Base-by-base conservation (phyloP, 2,329 filamentous ascomycete species). In the Aureobasidium sp. region DNA sequence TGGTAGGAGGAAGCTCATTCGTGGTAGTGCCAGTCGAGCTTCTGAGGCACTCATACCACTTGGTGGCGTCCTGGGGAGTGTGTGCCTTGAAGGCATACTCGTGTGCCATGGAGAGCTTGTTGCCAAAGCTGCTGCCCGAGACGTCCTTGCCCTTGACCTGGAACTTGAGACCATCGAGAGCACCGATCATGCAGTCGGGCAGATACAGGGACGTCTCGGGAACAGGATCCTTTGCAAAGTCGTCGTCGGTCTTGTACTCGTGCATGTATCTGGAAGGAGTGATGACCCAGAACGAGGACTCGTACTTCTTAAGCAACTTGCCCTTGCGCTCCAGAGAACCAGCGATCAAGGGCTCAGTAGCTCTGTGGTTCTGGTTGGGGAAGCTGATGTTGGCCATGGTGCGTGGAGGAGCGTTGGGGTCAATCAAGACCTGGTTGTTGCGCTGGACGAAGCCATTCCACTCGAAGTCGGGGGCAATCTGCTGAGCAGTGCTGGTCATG, bases 141-240 rank as follows among this genome's bases (percentile, higher is more conserved):
- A 87, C 85, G 73, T 99, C 92, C 76, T 97, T 97, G 74, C 94
- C 94, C 79, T 96, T 96, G 74, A 99, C 82, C 70, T 86, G 90
- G 82, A 99, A 97, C 76, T 96, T 97, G 64, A 87, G 84, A 60
- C 89, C 91, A 67, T 81, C 86, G 34, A 85, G 75, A 26, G 79
- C 82, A 63, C 91, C 90, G 62, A 97, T 84, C 50, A 87, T 76
- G 68, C 93, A 95, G 69, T 99, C 94, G 12, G 94, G 92, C 0
- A 99, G 85, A 75, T 93, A 97, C 67, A 99, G 85, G 15, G 89
- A 94, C 44, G 94, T 80, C 73, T 99, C 93, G 0, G 94, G 93
- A 62, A 83, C 81, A 10, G 91, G 90, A 65, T 96, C 90, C 69
- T 84, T 80, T 62, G 77, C 78, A 70, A 84, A 82, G 69, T 87